Evolutionary conservation across 164 flowering plant genomes (phyloP), one percentile per base, ranked within the genome.

Genomic region (Warburgia ugandensis): DNA sequence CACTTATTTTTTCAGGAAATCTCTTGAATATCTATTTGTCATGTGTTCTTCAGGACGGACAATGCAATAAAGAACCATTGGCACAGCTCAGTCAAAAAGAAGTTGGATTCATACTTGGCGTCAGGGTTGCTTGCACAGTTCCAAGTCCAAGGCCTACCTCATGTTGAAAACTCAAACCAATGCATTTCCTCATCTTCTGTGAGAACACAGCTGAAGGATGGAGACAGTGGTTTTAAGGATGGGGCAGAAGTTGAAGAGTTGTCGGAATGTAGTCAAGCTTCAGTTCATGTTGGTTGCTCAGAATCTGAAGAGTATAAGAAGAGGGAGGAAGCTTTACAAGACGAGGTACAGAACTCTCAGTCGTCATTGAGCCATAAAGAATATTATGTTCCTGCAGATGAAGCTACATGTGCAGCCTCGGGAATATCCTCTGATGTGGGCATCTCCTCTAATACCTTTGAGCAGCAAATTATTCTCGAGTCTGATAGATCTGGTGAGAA

Each of bases 1-100:
- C n/a, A n/a, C n/a, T n/a, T n/a, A n/a, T n/a, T n/a, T n/a, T n/a
- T n/a, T n/a, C n/a, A n/a, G n/a, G n/a, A n/a, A n/a, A n/a, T 8
- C n/a, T 12, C 1, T 37, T 37, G 41, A 20, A 30, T 50, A 25
- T 56, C 30, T 64, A 23, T 32, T 55, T 55, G 8, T 22, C 29
- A 20, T 56, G 6, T 13, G 28, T n/a, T 29, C 11, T 25, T 71
- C 94, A 94, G 99, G 89, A 71, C 97, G 48, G 99, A 94, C 78
- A 94, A 94, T 83, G 74, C 97, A n/a, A 94, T 94, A 56, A 94
- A 94, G 72, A 94, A 94, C 64, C 99, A 94, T 47, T 94, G 99
- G 99, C 80, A 92, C 71, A 83, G 94, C 68, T 92, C 99, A 30
- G 95, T 92, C 14, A 88, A 84, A 61, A 92, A 88, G 84, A 92